Evolutionary conservation across 768 basidiomycete species (phyloP), one percentile per base, ranked within the genome.

Genomic region (Tylopilus rubrobrunneus): DNA sequence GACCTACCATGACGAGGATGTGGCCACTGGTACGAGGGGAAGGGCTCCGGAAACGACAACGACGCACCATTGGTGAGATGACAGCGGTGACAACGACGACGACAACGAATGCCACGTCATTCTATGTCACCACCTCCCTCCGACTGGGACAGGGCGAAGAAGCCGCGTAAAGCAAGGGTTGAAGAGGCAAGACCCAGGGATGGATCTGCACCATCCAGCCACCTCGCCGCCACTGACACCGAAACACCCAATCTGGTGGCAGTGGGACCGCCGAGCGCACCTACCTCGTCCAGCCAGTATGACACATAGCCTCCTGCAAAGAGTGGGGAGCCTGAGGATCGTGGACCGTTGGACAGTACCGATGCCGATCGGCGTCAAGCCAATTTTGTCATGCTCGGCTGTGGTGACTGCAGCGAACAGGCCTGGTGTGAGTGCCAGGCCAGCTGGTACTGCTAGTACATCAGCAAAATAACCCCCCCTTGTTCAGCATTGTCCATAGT

Each of bases 131-230:
- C n/a, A n/a, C n/a, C n/a, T n/a, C n/a, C n/a, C n/a, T n/a, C n/a
- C n/a, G n/a, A n/a, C n/a, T n/a, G 83, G 73, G 82, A 81, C 51
- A 78, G 87, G 66, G 84, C 82, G 45, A 83, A 79, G 71, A 86
- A 84, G 67, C 85, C 85, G 42, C 78, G 76, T 63, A 87, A 81
- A 67, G 68, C 63, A 5, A 58, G 51, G 49, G 61, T 61, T 47
- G 63, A 65, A 51, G 60, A 65, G 49, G 48, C 33, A n/a, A 44
- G 29, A 15, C 39, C 31, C 10, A 52, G 46, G 5, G 55, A 52
- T 19, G 28, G 2, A 25, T 33, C 37, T 31, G 37, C 8, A 29
- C 29, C 28, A 5, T 46, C 49, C 15, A 12, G 23, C 36, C 43
- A 7, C 17, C 47, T 37, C 6, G n/a, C 29, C 1, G 44, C 27